A percentile compares a stretch with the other conserved stretches of the same genome.
phyloP scores from a whole-genome alignment of 2,329 filamentous ascomycete species.

The Trichoderma koningiopsis region DNA sequence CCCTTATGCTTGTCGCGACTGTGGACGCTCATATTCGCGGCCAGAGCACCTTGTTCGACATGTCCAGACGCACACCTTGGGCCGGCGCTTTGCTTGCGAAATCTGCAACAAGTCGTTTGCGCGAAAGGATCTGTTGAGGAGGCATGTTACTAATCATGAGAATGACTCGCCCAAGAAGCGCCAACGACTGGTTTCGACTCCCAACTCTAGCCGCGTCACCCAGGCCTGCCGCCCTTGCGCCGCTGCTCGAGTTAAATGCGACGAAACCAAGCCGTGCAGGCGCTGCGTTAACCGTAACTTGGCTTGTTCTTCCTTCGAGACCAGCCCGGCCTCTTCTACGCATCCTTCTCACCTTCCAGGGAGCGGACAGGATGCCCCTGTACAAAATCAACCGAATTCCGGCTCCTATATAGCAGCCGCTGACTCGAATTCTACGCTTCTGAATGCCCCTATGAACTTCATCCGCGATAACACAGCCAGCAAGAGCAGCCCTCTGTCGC shows the following conservation, averaged over 20 bases:
- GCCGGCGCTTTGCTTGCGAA: constrained; percentile 52
- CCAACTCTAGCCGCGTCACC: constrained; percentile 52
- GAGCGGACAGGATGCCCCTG: constrained; percentile 36
- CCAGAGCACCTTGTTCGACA: constrained; percentile 57
- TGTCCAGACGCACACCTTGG: constrained; percentile 54
- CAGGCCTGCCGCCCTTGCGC: constrained; percentile 57
- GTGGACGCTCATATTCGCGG: constrained; percentile 53
- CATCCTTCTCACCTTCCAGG: constrained; percentile 48
- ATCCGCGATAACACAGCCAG: constrained; percentile 29
- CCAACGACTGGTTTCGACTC: constrained; percentile 48
- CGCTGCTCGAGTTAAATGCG: constrained; percentile 56
- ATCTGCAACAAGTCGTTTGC: constrained; percentile 58
- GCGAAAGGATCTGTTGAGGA: constrained; percentile 55
- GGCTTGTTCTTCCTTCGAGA: constrained; percentile 45
- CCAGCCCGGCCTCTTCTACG: constrained; percentile 46
- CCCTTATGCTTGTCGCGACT: constrained; percentile 55
- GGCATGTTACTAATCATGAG: constrained; percentile 55
- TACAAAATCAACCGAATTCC: constrained; percentile 8
- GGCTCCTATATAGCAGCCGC: constrained; percentile 8
- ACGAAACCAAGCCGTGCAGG: constrained; percentile 57
- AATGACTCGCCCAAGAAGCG: constrained; percentile 51
- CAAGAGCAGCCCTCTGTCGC: constrained; percentile 34
- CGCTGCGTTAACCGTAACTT: constrained; percentile 53
- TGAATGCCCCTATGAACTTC: constrained; percentile 28
- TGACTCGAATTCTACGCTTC: constrained; percentile 30